These are phyloP conservation scores for Amanita molliuscula DNA, from an alignment of 768 basidiomycete species.

Conservation along the genomic window DNA sequence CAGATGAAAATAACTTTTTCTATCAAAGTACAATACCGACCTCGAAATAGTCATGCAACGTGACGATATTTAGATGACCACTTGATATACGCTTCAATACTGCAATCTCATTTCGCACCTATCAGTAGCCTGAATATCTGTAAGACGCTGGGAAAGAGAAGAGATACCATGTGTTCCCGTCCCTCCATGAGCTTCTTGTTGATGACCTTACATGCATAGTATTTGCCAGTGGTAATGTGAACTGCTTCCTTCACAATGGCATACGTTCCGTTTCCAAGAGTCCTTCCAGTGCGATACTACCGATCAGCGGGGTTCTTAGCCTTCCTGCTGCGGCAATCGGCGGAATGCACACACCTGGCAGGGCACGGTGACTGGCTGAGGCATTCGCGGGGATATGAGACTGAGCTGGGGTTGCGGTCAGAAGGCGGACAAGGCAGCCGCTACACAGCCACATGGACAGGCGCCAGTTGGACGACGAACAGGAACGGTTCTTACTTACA, in stretches of 20 bases:
- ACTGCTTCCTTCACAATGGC: constrained; percentile 94
- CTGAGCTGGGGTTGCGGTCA: neutral
- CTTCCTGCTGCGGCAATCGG: constrained; percentile 7
- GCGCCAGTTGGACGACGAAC: neutral
- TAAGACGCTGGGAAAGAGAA: constrained; percentile 2
- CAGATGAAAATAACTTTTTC: neutral
- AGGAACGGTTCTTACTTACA: neutral
- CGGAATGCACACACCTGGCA: constrained; percentile 27
- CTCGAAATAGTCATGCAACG: constrained; percentile 94
- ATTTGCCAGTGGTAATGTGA: constrained; percentile 82
- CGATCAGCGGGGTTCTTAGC: constrained; percentile 2
- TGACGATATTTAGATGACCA: constrained; percentile 85
- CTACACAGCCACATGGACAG: constrained; percentile 6
- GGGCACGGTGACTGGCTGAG: constrained; percentile 28
- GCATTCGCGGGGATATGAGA: neutral
- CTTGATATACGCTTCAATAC: constrained; percentile 92
- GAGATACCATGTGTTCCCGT: constrained; percentile 84
- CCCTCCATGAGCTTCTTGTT: constrained; percentile 99
- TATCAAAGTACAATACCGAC: constrained; percentile 26
- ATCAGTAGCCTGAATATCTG: neutral
- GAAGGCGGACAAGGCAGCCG: neutral
- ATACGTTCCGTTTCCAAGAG: constrained; percentile 87
- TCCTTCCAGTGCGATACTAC: constrained; percentile 83
- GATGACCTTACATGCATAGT: constrained; percentile 99
- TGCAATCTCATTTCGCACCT: constrained; percentile 96